Base-by-base conservation (phyloP, 23 red algal species). In the Chondrus crispus region DNA sequence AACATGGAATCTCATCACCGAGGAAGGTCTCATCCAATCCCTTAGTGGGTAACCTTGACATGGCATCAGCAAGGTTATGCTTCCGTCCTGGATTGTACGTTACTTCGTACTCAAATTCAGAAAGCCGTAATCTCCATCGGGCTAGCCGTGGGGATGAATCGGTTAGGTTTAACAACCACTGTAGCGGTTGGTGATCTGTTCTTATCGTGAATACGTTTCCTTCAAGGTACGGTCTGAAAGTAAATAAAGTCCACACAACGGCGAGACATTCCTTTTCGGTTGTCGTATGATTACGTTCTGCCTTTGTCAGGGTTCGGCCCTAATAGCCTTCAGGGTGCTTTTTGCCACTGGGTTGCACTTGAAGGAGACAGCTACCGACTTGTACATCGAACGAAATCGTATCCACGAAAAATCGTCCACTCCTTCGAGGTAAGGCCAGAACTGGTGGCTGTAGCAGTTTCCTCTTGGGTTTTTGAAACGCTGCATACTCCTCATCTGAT, bases 1-100 rank as follows among this genome's bases (percentile, higher is more conserved):
- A 82, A 29, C 77, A 82, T 40, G 82, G 82, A 4, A 86, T 86
- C 8, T 86, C 82, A 22, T 86, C 82, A 6, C 58, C 63, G 13
- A 86, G 32, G 14, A n/a, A 41, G 19, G 24, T 55, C 37, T 53
- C 69, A 20, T 86, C 82, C 6, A 48, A 33, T 5, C 82, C 82
- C 26, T 71, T 36, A 32, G 82, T 69, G 36, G 8, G 48, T 2
- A 69, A 5, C 5, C 57, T 53, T 16, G 57, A 86, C 57, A 86
- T 6, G 3, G 57, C 53, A 46, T 86, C 82, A 24, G 82, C 82
- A 5, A 72, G 55, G 8, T 71, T 68, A 32, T 86, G 54, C 58
- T 86, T 86, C 4, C 50, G 19, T 38, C 82, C 82, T 36, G 82
- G 60, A 70, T 38, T 53, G 69, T 88, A 75, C 66, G 33, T 8